phyloP scores from a whole-genome alignment of 768 basidiomycete genomes.

The Mycena sanguinolenta region DNA sequence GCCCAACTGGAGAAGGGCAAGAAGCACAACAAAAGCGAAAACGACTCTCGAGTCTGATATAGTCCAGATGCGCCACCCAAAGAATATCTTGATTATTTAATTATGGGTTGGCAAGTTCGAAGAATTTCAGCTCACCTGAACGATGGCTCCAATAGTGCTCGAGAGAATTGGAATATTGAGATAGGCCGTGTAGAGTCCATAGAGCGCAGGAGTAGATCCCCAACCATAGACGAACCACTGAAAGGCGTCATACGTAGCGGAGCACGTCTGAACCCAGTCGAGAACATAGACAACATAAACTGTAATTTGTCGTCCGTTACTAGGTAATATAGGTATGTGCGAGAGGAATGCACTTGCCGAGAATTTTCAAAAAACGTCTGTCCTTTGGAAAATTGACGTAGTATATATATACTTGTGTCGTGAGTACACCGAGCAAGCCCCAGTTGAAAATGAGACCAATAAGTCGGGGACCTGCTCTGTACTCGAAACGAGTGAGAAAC shows the following conservation, averaged over 20 bases:
- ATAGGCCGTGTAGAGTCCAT: slow-evolving; percentile 23
- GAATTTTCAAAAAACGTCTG: slow-evolving; percentile 22
- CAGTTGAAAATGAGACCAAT: slow-evolving; percentile 38
- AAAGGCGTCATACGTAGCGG: slow-evolving; percentile 38
- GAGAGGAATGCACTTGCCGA: slow-evolving; percentile 16
- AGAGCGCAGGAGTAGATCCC: slow-evolving; percentile 27
- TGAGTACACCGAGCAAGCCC: slow-evolving; percentile 36
- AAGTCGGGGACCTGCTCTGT: slow-evolving; percentile 35
- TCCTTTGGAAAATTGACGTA: slow-evolving; percentile 36
- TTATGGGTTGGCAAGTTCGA: not conserved
- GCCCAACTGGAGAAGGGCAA: slow-evolving; percentile 35
- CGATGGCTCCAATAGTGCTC: slow-evolving; percentile 35
- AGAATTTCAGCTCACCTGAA: slow-evolving; percentile 28
- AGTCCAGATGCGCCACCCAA: slow-evolving; percentile 38
- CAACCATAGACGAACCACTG: slow-evolving; percentile 41
- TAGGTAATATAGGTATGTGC: not conserved
- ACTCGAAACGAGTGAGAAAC: not conserved
- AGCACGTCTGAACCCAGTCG: slow-evolving; percentile 39
- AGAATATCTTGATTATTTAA: slow-evolving; percentile 28
- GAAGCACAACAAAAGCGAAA: slow-evolving; percentile 15
- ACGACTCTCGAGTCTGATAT: slow-evolving; percentile 25
- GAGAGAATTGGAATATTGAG: slow-evolving; percentile 38
- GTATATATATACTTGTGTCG: slow-evolving; percentile 39
- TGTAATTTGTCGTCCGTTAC: slow-evolving; percentile 2
- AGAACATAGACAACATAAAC: slow-evolving; percentile 37